A percentile compares a stretch with the other conserved stretches of the same genome.
These are phyloP conservation scores for Sisymbrium altissimum DNA, from an alignment of 345 rosid species.

Conservation along the genomic window DNA sequence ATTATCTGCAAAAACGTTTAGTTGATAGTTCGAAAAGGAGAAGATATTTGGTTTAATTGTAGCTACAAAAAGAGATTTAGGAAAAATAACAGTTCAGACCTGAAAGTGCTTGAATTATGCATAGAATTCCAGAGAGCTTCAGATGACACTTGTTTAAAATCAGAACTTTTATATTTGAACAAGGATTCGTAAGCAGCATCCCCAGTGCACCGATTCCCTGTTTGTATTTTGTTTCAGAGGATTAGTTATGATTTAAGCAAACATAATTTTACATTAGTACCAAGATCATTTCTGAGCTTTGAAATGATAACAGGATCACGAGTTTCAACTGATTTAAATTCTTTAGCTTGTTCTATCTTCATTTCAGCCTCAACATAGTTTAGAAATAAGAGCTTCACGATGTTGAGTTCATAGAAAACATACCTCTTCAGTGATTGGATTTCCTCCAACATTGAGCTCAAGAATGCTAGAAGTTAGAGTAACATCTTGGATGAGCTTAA, in stretches of 20 bases:
- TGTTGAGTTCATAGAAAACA: constrained; percentile 23
- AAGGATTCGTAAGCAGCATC: constrained; percentile 57
- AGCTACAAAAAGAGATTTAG: neutral
- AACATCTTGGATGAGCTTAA: constrained; percentile 35
- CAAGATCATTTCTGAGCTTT: neutral
- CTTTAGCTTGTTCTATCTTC: neutral
- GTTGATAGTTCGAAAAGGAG: neutral
- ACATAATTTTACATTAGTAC: neutral
- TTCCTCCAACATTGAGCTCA: constrained; percentile 79
- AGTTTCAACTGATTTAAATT: constrained; percentile 2
- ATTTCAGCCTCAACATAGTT: neutral
- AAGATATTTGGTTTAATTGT: neutral
- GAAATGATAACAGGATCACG: neutral
- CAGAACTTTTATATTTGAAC: constrained; percentile 59
- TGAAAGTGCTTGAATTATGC: constrained; percentile 65
- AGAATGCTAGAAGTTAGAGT: constrained; percentile 45
- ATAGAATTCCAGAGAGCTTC: constrained; percentile 60
- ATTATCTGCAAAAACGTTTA: constrained; percentile 46
- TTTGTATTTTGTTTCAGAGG: constrained; percentile 7
- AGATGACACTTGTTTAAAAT: constrained; percentile 68
- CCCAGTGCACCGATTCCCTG: constrained; percentile 67
- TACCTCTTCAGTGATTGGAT: constrained; percentile 69
- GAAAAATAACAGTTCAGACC: constrained; percentile 39
- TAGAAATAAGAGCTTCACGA: neutral
- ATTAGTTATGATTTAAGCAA: constrained; percentile 3